Conservation (phyloP, 805 yeast species). For the Ogataea glucozyma region DNA sequence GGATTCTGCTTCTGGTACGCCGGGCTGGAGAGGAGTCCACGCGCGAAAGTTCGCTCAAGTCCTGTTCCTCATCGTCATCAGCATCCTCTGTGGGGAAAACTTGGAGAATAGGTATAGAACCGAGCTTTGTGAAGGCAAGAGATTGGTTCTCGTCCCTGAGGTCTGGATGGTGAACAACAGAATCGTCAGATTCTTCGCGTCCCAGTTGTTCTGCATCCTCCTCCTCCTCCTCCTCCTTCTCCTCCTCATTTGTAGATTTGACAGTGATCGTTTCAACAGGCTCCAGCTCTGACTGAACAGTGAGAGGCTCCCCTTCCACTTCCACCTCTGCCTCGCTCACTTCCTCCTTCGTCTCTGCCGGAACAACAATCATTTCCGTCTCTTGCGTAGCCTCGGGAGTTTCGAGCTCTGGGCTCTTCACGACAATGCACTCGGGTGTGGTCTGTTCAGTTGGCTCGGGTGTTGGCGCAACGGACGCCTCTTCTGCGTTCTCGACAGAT, state of each 20-base stretch:
- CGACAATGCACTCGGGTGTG: neutral
- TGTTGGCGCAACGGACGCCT: neutral
- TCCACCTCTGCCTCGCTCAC: conserved; percentile 2
- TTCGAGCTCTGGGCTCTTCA: neutral
- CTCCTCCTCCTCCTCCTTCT: neutral
- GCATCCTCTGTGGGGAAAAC: neutral
- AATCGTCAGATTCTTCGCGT: neutral
- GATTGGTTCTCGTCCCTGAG: neutral
- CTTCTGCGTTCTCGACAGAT: neutral
- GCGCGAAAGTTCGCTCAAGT: neutral
- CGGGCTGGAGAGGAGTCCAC: conserved; percentile 17
- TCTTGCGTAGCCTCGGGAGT: conserved; percentile 2
- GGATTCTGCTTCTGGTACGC: conserved; percentile 18
- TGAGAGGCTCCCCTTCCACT: no score
- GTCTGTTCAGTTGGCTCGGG: neutral
- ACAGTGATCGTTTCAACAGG: conserved; percentile 6
- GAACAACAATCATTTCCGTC: conserved; percentile 3
- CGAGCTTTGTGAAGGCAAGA: neutral
- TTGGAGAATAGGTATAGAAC: conserved; percentile 8
- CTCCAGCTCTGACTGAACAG: no score
- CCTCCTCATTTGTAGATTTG: conserved; percentile 2
- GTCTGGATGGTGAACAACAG: neutral
- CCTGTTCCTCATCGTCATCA: conserved; percentile 7
- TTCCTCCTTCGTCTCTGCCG: neutral
- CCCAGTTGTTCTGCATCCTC: neutral